phyloP scores from a whole-genome alignment of 148 eudicot species.

The Selenicereus undatus region DNA sequence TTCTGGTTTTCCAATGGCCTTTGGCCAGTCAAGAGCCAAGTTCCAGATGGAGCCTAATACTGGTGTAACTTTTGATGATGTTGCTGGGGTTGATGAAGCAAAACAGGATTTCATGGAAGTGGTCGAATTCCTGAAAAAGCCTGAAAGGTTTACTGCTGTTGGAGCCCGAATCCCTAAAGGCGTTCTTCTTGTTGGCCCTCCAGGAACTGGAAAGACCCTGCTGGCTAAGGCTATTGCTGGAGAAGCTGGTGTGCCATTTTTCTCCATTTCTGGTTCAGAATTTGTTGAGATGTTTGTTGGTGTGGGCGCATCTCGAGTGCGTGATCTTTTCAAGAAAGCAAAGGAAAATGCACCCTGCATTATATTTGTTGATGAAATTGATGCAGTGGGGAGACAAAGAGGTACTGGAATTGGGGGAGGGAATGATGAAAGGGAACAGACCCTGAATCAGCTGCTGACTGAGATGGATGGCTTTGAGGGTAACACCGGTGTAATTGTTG shows the following conservation, averaged over 20 bases:
- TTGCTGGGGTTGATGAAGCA: constrained; percentile 99
- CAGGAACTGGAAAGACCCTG: constrained; percentile 97
- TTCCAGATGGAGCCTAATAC: constrained; percentile 99
- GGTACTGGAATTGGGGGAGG: constrained; percentile 99
- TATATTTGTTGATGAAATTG: constrained; percentile 99
- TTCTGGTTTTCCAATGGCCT: constrained; percentile 75
- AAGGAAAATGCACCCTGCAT: constrained; percentile 99
- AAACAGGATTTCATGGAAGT: constrained; percentile 99
- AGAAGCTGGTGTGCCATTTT: constrained; percentile 98
- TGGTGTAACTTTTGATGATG: constrained; percentile 95
- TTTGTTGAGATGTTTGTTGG: constrained; percentile 99
- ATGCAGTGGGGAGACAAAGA: constrained; percentile 98
- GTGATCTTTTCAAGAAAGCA: constrained; percentile 97
- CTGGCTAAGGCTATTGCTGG: constrained; percentile 98
- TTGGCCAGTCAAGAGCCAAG: constrained; percentile 96
- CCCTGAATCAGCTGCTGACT: constrained; percentile 93
- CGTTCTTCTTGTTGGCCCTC: constrained; percentile 97
- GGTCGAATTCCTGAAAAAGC: constrained; percentile 94
- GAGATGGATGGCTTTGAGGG: constrained; percentile 99
- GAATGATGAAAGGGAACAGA: constrained; percentile 97
- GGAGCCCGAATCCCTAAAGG: constrained; percentile 99
- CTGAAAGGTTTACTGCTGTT: constrained; percentile 95
- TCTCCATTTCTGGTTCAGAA: constrained; percentile 98
- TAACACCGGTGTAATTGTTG: constrained; percentile 88
- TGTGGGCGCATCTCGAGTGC: constrained; percentile 97